Conservation (phyloP, 192 early-diverging fungal species). For the Anaeromyces robustus region DNA sequence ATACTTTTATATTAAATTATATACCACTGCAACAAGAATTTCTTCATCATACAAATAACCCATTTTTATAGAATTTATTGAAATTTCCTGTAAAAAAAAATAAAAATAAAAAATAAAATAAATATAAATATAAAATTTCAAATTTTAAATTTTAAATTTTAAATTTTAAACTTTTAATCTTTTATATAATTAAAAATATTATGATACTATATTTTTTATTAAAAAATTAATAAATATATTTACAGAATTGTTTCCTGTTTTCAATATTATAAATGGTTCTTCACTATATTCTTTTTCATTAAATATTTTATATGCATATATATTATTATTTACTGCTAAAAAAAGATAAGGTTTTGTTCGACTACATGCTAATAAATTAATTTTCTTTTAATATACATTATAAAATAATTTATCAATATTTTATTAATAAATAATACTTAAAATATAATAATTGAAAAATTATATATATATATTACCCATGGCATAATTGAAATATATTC, state of each 20-base stretch:
- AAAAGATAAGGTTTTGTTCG: neutral
- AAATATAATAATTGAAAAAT: no score
- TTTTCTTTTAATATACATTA: neutral
- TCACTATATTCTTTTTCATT: neutral
- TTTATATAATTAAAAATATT: no score
- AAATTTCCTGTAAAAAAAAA: neutral
- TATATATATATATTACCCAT: neutral
- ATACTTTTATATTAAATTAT: neutral
- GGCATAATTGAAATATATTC: neutral
- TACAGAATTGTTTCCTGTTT: neutral
- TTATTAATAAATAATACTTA: no score
- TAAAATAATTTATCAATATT: no score
- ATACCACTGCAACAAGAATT: neutral
- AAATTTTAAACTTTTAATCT: no score
- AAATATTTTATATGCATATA: neutral
- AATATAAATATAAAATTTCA: no score
- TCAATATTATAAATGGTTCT: neutral
- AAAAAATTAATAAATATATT: no score
- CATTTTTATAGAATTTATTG: neutral
- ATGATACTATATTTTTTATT: no score
- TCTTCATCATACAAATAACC: neutral
- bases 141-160: no score
- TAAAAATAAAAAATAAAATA: no score
- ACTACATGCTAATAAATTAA: neutral
- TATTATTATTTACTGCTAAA: neutral